Evolutionary conservation across 306 rosid genomes (phyloP).

Genomic region (Fagus crenata): DNA sequence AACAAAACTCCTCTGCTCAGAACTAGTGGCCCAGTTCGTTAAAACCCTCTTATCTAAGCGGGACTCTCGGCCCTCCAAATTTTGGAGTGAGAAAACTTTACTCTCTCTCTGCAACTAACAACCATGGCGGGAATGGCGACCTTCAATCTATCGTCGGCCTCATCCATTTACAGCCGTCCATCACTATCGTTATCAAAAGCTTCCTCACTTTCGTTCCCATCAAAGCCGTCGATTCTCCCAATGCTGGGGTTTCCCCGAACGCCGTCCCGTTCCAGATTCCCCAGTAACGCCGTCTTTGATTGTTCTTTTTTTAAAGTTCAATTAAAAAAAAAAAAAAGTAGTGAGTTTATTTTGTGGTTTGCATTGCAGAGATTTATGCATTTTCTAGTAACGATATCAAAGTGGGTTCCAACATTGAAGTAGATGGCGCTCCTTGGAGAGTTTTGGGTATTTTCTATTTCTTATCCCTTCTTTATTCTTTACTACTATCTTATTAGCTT

Average conservation of each 20-base stretch:
- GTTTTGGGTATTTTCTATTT: constrained; percentile 53
- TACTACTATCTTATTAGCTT: not conserved
- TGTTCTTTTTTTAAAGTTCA: not conserved
- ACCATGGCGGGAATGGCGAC: constrained; percentile 59
- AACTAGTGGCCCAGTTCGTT: not conserved
- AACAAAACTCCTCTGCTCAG: too few relatives aligned
- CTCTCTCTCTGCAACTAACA: not conserved
- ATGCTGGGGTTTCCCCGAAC: constrained; percentile 29
- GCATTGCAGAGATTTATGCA: constrained; percentile 64
- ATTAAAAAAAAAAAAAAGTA: too few relatives aligned
- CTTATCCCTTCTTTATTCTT: not conserved
- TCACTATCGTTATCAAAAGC: constrained; percentile 13
- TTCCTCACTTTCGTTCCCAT: constrained; percentile 35
- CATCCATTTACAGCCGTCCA: constrained; percentile 39
- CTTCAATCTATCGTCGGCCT: constrained; percentile 46
- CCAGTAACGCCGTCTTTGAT: constrained; percentile 43
- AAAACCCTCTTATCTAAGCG: constrained; percentile 9
- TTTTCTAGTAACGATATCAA: constrained; percentile 87
- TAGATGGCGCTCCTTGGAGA: constrained; percentile 94
- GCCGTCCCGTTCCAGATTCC: constrained; percentile 37
- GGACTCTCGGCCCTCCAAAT: not conserved
- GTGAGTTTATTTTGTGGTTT: not conserved
- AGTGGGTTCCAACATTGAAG: constrained; percentile 77
- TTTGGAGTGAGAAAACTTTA: not conserved
- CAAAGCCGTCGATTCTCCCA: constrained; percentile 41